Evolutionary conservation across 768 basidiomycete genomes (phyloP), one percentile per base, ranked within the genome.

Genomic region (Phallus indusiatus): DNA sequence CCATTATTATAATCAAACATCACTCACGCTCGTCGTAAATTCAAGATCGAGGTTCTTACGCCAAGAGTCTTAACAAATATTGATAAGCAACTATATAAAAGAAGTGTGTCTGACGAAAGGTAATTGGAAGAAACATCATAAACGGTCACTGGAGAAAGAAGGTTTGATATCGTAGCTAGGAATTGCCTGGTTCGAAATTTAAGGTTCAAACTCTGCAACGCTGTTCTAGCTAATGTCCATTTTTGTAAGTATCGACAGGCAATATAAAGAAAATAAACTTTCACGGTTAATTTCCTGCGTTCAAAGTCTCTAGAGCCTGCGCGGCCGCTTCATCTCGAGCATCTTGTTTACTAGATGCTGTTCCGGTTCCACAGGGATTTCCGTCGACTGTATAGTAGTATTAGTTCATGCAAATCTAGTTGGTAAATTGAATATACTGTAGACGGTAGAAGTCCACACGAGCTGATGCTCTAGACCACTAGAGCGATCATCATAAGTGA

Each of bases 241-340:
- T 42, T 42, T 42, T 42, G 42, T 42, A 42, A 42, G 42, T 42
- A 42, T 42, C 42, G 42, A 42, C 42, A 42, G 42, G 42, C 42
- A 42, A 42, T 28, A 28, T 28, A 42, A 42, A 14, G 42, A 14
- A 42, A 12, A n/a, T n/a, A 42, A 14, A 11, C 14, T 14, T n/a
- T 14, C n/a, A 42, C 42, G 42, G 42, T n/a, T 42, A 42, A 42
- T 42, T 42, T 42, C 9, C 42, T 22, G 17, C 21, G 42, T n/a
- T 46, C 14, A 56, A 33, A 18, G 28, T 12, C 18, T 49, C 18
- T 18, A 56, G 49, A 33, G 55, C 47, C 11, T 21, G 8, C 22
- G 22, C 47, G 2, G 55, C 55, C 21, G 55, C 55, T 33, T 21
- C 55, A 24, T 56, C 55, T 46, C 55, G 55, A 4, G 55, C 55